Evolutionary conservation across 75 land plant genomes (phyloP), one percentile per base, ranked within the genome.

Genomic region (Pinus tabuliformis): DNA sequence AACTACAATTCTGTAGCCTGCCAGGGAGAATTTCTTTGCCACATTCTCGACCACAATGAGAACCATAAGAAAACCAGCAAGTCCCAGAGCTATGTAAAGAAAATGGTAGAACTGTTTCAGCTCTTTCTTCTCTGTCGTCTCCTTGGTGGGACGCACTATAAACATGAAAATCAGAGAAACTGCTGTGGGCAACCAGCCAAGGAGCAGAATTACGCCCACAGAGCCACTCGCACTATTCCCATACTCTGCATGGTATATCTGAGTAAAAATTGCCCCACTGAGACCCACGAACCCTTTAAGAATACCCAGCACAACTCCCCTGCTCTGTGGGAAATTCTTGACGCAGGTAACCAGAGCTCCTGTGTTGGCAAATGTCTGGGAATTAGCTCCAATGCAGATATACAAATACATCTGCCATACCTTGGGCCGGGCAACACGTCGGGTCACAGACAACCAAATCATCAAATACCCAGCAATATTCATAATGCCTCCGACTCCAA

Each of bases 271-370:
- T 33, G 33, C 33, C 2, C 33, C 33, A 33, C 33, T 33, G 33
- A 33, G 83, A 4, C 96, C 93, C 3, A 83, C 79, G 62, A 82
- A 91, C 12, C 96, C 96, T 60, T 91, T 91, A 78, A 93, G 79
- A 14, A 93, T 74, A 6, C 93, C 96, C 3, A 93, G 70, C 78
- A 93, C 78, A 39, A 79, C 64, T 15, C 91, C 93, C 36, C 96
- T 24, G 73, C 85, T 83, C 52, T 83, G 81, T 11, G 87, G 33
- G 33, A 33, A 33, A 33, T 33, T 33, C 33, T 33, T 33, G 33
- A 33, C 33, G 33, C 33, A 33, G 33, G 33, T 33, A 33, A 33
- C 33, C 33, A 33, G 33, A 33, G 33, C 33, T 2, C 33, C 33
- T 33, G 33, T 33, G 33, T 33, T 33, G 33, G 33, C 33, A 33